These are phyloP conservation scores for Starmerella kuoi DNA, from an alignment of 805 yeast species.

Conservation along the genomic window DNA sequence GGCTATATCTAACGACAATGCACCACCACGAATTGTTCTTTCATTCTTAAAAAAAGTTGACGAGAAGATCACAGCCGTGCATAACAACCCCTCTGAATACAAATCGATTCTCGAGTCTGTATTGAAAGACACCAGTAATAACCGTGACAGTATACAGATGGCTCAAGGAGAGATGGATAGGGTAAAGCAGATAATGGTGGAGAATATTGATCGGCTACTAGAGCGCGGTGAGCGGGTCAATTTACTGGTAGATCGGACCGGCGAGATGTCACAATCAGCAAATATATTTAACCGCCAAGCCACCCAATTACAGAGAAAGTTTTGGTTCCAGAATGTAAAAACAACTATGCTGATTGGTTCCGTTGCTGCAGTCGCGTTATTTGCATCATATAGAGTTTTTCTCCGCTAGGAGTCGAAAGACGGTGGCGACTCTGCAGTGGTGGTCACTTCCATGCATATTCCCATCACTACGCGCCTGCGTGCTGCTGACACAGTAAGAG, in stretches of 20 bases:
- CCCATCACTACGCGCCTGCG: too few species aligned
- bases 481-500: too few species aligned
- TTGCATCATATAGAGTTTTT: neutral
- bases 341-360: neutral
- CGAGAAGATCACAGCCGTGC: constrained; percentile 13
- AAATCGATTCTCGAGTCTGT: constrained; percentile 14
- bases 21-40: constrained; percentile 24
- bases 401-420: too few species aligned
- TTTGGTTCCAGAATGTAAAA: constrained; percentile 51
- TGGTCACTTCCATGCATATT: too few species aligned
- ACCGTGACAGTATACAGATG: constrained; percentile 21
- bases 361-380: neutral
- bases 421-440: too few species aligned
- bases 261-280: constrained; percentile 53
- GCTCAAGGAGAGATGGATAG: constrained; percentile 44
- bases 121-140: constrained; percentile 11
- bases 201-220: constrained; percentile 57
- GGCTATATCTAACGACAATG: constrained; percentile 14
- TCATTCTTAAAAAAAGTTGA: constrained; percentile 22
- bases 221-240: constrained; percentile 69
- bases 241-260: constrained; percentile 65
- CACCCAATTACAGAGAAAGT: constrained; percentile 44
- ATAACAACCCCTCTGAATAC: neutral
- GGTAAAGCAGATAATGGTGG: constrained; percentile 56
- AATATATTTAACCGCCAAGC: constrained; percentile 61